Percentiles rank a stretch among this genome's conserved stretches.
phyloP scores from a whole-genome alignment of 2,329 filamentous ascomycete species.

The Dactylellina drechsleri region DNA sequence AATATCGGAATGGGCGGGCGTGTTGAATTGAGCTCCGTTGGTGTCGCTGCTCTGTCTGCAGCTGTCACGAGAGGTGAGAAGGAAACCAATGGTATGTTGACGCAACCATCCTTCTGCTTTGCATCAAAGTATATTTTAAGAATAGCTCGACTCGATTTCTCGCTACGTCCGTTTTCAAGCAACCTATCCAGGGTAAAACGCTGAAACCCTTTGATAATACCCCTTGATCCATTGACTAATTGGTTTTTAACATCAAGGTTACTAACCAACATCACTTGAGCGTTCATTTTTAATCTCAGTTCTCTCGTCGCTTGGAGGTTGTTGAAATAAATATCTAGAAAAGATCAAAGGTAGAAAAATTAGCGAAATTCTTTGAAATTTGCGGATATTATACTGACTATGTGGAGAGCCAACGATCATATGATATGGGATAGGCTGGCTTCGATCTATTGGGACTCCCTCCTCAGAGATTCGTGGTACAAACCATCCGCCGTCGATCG shows the following conservation, averaged over 20 bases:
- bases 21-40: not conserved
- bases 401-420: slow-evolving; percentile 29
- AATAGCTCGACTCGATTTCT: slow-evolving; percentile 32
- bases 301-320: slow-evolving; percentile 59
- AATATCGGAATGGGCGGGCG: slow-evolving; percentile 41
- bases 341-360: not conserved
- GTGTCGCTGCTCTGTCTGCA: not conserved
- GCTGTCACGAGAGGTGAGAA: slow-evolving; percentile 43
- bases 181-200: slow-evolving; percentile 59
- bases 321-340: slow-evolving; percentile 45
- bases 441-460: slow-evolving; percentile 16
- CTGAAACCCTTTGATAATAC: slow-evolving; percentile 65
- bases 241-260: slow-evolving; percentile 64
- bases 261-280: slow-evolving; percentile 67
- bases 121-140: slow-evolving; percentile 52
- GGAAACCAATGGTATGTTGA: slow-evolving; percentile 54
- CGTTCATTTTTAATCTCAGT: slow-evolving; percentile 65
- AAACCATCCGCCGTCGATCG: slow-evolving; percentile 43
- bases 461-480: slow-evolving; percentile 22
- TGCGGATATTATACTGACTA: slow-evolving; percentile 19
- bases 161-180: slow-evolving; percentile 51
- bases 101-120: slow-evolving; percentile 23
- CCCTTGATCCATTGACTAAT: slow-evolving; percentile 66
- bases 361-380: not conserved
- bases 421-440: slow-evolving; percentile 17